phyloP scores from a whole-genome alignment of 306 rosid species.

The Fragaria vesca region DNA sequence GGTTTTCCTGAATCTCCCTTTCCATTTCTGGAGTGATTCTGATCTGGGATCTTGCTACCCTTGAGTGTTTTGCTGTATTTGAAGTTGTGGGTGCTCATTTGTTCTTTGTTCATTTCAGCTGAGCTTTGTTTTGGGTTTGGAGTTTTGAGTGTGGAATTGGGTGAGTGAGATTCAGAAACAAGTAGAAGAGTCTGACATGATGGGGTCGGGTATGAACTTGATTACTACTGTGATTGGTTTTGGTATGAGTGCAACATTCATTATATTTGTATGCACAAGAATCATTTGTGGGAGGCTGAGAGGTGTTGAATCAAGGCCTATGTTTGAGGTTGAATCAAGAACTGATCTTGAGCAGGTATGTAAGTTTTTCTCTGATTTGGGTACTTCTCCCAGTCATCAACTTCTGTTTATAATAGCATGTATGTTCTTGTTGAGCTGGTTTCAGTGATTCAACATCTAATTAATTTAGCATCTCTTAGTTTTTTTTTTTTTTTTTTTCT shows the following conservation, averaged over 20 bases:
- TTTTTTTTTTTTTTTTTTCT: not conserved
- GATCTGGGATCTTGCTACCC: constrained; percentile 29
- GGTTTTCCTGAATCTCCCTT: constrained; percentile 13
- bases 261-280: constrained; percentile 92
- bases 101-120: constrained; percentile 9
- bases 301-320: constrained; percentile 43
- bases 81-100: constrained; percentile 26
- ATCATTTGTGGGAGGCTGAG: constrained; percentile 82
- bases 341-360: constrained; percentile 76
- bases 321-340: constrained; percentile 62
- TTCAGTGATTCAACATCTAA: constrained; percentile 11
- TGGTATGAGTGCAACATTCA: constrained; percentile 94
- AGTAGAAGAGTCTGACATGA: constrained; percentile 22
- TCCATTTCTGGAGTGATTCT: constrained; percentile 27
- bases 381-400: not conserved
- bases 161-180: constrained; percentile 5
- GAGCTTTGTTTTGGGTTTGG: not conserved
- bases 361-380: constrained; percentile 15
- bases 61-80: constrained; percentile 11
- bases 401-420: not conserved
- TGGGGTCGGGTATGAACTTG: constrained; percentile 59
- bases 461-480: constrained; percentile 8
- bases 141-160: constrained; percentile 21
- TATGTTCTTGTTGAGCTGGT: not conserved
- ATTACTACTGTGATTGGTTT: constrained; percentile 79